Evolutionary conservation across 192 early-diverging fungal genomes (phyloP), one percentile per base, ranked within the genome.

Genomic region (Spizellomyces punctatus): DNA sequence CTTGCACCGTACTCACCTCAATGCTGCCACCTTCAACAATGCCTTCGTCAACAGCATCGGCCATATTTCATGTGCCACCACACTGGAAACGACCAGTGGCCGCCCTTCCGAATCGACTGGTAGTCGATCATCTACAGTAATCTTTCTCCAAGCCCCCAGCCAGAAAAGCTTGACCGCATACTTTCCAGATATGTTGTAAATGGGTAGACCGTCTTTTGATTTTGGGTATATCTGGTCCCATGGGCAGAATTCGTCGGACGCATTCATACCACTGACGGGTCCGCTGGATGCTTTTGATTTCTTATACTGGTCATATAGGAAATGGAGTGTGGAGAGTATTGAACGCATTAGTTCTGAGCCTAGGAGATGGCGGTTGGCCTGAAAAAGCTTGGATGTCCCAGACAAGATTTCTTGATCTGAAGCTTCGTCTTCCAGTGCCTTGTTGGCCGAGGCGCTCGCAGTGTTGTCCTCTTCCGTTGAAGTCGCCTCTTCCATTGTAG

Each of bases 201-300:
- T 68, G 16, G 88, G 88, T 43, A 83, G 62, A 16, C 86, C 88
- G 71, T 89, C 88, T 59, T 89, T 89, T 21, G 67, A 73, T 63
- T 89, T 89, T 42, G 88, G 88, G 63, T 83, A 89, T 43, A 89
- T 76, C 43, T 79, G 75, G 49, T 89, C 88, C 88, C 88, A 89
- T n/a, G 85, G 83, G 7, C 58, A 46, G 66, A 82, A 83, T 58
- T 82, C 83, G 56, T 86, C 80, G n/a, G 65, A 64, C 50, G 67
- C 27, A 10, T 21, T 56, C 44, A 65, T 59, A 2, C 43, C 73
- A 1, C 46, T 46, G 6, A 10, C 64, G 10, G 73, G 42, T 21
- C 69, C 74, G 8, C 67, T 60, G 9, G 49, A 19, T 22, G 67
- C 64, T 10, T 73, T 56, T 12, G 72, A 58, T 14, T 75, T n/a